Conservation (phyloP, 192 early-diverging fungal species). For the Coemansia sp. region DNA sequence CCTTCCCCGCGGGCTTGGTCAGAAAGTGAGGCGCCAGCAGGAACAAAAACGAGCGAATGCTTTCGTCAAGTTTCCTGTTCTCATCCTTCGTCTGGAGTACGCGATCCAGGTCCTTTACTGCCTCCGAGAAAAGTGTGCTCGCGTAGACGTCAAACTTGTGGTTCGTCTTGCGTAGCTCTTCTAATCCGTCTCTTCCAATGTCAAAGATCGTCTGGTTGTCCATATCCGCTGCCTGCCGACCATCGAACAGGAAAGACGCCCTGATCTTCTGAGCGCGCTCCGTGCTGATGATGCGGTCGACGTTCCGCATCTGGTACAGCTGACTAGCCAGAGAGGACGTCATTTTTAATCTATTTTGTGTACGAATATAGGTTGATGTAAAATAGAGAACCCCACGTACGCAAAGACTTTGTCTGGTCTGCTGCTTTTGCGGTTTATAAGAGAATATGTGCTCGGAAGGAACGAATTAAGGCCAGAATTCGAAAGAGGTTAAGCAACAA, state of each 20-base stretch:
- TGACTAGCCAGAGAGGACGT: conserved; percentile 65
- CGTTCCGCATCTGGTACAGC: conserved; percentile 62
- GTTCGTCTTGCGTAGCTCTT: conserved; percentile 70
- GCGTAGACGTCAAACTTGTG: conserved; percentile 65
- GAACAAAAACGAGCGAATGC: conserved; percentile 71
- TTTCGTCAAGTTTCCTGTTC: conserved; percentile 74
- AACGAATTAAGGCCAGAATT: not conserved
- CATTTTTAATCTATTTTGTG: conserved; percentile 30
- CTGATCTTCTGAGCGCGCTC: conserved; percentile 60
- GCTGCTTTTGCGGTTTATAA: no score
- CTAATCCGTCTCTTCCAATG: conserved; percentile 76
- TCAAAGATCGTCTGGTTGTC: conserved; percentile 84
- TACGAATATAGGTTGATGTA: not conserved
- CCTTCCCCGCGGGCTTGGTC: conserved; percentile 80
- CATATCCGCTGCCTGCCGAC: conserved; percentile 81
- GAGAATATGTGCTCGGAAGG: not conserved
- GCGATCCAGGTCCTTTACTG: conserved; percentile 77
- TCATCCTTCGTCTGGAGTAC: conserved; percentile 76
- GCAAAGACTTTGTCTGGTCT: no score
- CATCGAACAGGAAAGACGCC: conserved; percentile 79
- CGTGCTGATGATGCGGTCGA: conserved; percentile 59
- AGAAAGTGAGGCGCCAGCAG: conserved; percentile 82
- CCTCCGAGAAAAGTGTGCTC: conserved; percentile 74
- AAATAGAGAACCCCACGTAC: no score
- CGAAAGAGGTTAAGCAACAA: not conserved